phyloP scores from a whole-genome alignment of 495 filamentous ascomycete genomes.

The Penicillium coprophilum region DNA sequence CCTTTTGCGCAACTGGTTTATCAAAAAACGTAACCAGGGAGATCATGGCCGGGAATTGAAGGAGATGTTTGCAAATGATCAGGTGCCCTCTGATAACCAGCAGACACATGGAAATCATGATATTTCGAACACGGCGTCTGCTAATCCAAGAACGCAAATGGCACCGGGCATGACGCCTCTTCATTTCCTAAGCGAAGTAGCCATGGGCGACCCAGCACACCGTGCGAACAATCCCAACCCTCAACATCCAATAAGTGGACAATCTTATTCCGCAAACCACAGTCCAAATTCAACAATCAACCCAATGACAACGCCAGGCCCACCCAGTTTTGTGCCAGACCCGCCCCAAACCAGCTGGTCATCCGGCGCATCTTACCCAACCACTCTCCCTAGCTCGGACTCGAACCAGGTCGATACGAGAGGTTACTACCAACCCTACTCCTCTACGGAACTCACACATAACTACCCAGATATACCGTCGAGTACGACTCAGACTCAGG shows the following conservation, averaged over 20 bases:
- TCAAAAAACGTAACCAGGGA: constrained; percentile 48
- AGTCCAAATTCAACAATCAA: constrained; percentile 5
- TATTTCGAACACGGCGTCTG: constrained; percentile 12
- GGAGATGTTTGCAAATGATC: constrained; percentile 25
- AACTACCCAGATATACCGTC: constrained; percentile 8
- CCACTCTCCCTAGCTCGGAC: constrained; percentile 4
- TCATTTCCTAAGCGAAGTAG: constrained; percentile 68
- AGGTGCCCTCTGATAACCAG: constrained; percentile 9
- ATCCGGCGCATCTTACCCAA: background rate
- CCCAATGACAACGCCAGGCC: background rate
- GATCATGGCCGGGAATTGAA: constrained; percentile 36
- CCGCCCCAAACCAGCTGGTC: constrained; percentile 7
- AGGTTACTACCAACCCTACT: constrained; percentile 19
- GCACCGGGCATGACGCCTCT: constrained; percentile 51
- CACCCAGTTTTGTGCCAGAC: constrained; percentile 1
- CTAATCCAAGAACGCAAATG: constrained; percentile 18
- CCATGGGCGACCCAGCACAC: constrained; percentile 51
- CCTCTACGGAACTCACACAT: constrained; percentile 9
- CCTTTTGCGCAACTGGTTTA: constrained; percentile 74
- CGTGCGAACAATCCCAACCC: constrained; percentile 9
- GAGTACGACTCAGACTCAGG: background rate
- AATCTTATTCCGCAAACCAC: constrained; percentile 15
- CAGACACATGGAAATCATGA: background rate
- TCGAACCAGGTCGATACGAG: constrained; percentile 7
- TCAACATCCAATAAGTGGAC: constrained; percentile 8